Evolutionary conservation across 257 asterid species (phyloP), one percentile per base, ranked within the genome.

Genomic region (Phtheirospermum japonicum): DNA sequence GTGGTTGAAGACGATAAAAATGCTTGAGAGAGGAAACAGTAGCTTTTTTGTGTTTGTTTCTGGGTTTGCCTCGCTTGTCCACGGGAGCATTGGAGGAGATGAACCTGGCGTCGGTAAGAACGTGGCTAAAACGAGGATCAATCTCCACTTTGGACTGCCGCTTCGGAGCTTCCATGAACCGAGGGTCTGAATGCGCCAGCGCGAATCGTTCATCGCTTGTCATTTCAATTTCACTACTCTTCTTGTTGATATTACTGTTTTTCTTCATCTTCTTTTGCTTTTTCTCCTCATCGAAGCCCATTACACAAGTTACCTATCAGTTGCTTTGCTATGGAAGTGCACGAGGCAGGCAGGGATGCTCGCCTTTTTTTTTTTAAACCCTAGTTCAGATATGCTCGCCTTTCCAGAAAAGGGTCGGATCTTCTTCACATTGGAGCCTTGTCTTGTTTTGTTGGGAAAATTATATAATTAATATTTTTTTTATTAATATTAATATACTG

Each of bases 41-140:
- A 12, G 54, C 62, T 40, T 64, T 53, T 48, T 48, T 70, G 26
- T 68, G 49, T 12, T 42, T 75, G 43, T 64, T 56, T 14, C 39
- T 78, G 51, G 62, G 82, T 56, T 73, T 93, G 51, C 97, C 99
- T 54, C 99, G 83, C 83, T 89, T 92, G 73, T 92, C 97, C 16
- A 78, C 70, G 0, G 76, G 77, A 28, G 95, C 91, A 49, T 72
- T 72, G 9, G 95, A 83, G 26, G 94, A 61, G 45, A 68, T 68
- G 61, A 86, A 89, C 42, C 75, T 68, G 54, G 72, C 59, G 49
- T 83, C 84, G 4, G 83, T 80, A 63, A 92, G 86, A 58, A 85
- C 69, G 37, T 80, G 78, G 28, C 62, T 43, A 73, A 92, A 92
- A 13, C 99, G 88, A 63, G 89, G 77, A 72, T 92, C 99, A 51